phyloP scores from a whole-genome alignment of 768 basidiomycete species.

The Pleurotus giganteus region DNA sequence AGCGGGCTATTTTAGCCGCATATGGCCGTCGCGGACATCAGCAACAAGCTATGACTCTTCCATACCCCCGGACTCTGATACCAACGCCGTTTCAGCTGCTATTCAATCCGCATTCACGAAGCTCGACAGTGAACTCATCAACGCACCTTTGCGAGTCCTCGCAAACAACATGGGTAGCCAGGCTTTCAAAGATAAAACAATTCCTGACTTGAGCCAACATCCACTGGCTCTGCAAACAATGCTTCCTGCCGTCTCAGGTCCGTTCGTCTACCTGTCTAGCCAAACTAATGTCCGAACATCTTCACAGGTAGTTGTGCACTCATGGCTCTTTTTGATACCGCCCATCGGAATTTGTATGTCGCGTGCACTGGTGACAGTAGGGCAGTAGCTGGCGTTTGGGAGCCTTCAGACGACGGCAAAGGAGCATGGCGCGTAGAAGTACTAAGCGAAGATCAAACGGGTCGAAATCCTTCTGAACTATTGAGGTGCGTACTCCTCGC shows the following conservation, averaged over 20 bases:
- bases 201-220: constrained; percentile 69
- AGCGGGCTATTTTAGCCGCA: constrained; percentile 29
- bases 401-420: constrained; percentile 60
- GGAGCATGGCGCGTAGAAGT: constrained; percentile 91
- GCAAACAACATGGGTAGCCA: constrained; percentile 53
- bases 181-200: constrained; percentile 43
- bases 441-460: constrained; percentile 96
- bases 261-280: constrained; percentile 6
- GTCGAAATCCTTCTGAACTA: constrained; percentile 82
- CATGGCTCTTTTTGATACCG: constrained; percentile 83
- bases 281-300: constrained; percentile 15
- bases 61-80: constrained; percentile 26
- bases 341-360: constrained; percentile 79
- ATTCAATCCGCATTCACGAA: constrained; percentile 76
- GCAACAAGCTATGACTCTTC: constrained; percentile 6
- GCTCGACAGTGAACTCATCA: constrained; percentile 83
- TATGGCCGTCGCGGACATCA: constrained; percentile 32
- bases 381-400: constrained; percentile 94
- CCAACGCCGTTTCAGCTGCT: constrained; percentile 56
- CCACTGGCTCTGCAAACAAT: constrained; percentile 71
- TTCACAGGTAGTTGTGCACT: constrained; percentile 83
- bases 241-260: constrained; percentile 80
- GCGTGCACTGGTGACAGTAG: constrained; percentile 93
- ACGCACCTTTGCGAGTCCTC: constrained; percentile 73
- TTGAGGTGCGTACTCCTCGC: constrained; percentile 54